Evolutionary conservation across 305 asterid species (phyloP), one percentile per base, ranked within the genome.

Genomic region (Rubia tinctorum): DNA sequence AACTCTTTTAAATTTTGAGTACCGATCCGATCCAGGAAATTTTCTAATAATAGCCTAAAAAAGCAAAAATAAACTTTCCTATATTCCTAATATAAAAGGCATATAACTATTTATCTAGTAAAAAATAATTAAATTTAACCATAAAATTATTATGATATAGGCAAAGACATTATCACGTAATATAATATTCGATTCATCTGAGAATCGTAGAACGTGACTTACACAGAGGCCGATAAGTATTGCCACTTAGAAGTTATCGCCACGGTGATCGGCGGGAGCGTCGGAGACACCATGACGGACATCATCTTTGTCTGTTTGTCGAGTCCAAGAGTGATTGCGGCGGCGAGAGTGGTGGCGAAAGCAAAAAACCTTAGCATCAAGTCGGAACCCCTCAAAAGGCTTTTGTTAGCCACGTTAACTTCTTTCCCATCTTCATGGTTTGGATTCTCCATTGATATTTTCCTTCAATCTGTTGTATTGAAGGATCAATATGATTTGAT

Each of bases 181-280:
- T 34, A 34, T 34, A 34, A 34, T 34, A 34, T 34, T 34, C 2
- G 5, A 34, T 34, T 4, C 5, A 34, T 34, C 5, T 4, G 39
- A 34, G 39, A 34, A 2, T 34, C 39, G 39, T 34, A 34, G 39
- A 12, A 8, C 8, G 66, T 1, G 47, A 18, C 91, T 84, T 74
- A 90, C 96, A 83, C 84, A 53, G 83, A 88, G 75, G 96, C 89
- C 1, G 92, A 90, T 77, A 88, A 37, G 78, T 88, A 61, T 49
- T 84, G 84, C 88, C 84, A 88, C 75, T 84, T 87, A 8, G 96
- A 90, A 18, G 86, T 72, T 65, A 73, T 82, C 44, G 90, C 88
- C 76, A 90, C 51, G 53, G 55, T 76, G 0, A 88, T 58, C 37
- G 96, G 89, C 43, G 92, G 90, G 47, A 86, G 78, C 6, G 88